Evolutionary conservation across 257 asterid species (phyloP).

Genomic region (Solanum okadae): DNA sequence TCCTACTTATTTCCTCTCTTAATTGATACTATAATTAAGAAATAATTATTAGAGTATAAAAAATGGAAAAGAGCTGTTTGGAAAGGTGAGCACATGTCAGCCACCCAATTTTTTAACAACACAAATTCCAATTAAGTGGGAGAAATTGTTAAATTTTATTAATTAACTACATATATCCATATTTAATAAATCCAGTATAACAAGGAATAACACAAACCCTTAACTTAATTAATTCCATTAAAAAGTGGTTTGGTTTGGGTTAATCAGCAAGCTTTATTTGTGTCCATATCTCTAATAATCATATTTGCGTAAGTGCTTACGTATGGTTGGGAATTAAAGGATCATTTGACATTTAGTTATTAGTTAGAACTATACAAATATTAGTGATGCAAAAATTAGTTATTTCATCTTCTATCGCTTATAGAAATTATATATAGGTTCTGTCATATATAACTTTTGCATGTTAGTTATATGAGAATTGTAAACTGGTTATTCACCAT

Average conservation of each 20-base stretch:
- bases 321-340: not conserved
- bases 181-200: not conserved
- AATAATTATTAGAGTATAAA: not conserved
- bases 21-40: not conserved
- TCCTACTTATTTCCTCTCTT: not conserved
- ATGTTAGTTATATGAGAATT: not conserved
- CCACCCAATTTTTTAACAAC: not conserved
- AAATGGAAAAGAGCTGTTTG: not conserved
- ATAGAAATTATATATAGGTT: not conserved
- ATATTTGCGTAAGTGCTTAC: conserved; percentile 36
- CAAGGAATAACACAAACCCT: not conserved
- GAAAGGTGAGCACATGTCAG: not conserved
- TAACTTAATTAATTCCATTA: not conserved
- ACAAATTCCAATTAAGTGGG: not conserved
- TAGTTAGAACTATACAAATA: not conserved
- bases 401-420: too few species aligned
- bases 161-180: not conserved
- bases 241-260: not conserved
- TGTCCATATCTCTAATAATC: not conserved
- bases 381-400: not conserved
- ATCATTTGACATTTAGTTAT: not conserved
- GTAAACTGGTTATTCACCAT: not conserved
- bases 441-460: not conserved
- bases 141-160: not conserved
- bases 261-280: not conserved